Percentiles rank a stretch among this genome's conserved stretches.
Conservation (phyloP, 2,329 filamentous ascomycete genomes). For the Colletotrichum limetticola region DNA sequence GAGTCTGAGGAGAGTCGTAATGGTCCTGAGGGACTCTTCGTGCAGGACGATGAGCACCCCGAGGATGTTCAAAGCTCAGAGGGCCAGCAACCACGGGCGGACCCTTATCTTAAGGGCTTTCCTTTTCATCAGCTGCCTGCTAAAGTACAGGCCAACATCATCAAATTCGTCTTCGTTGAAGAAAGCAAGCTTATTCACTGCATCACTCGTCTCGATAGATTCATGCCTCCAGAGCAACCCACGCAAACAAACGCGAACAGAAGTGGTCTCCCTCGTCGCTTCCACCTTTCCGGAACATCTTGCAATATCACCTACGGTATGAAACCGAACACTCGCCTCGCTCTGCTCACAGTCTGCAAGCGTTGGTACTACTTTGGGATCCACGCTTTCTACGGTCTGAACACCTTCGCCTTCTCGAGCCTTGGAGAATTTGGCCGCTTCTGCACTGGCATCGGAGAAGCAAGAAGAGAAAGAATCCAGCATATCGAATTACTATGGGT, state of each 20-base stretch:
- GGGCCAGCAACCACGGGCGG: background rate
- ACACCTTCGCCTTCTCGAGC: slow-evolving; percentile 64
- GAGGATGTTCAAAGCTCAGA: background rate
- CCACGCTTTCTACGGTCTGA: slow-evolving; percentile 59
- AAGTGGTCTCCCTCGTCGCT: slow-evolving; percentile 47
- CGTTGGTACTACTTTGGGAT: slow-evolving; percentile 52
- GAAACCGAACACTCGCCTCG: slow-evolving; percentile 50
- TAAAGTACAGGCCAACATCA: slow-evolving; percentile 46
- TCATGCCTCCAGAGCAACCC: slow-evolving; percentile 36
- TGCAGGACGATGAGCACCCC: background rate
- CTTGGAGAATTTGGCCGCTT: slow-evolving; percentile 63
- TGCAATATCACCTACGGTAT: slow-evolving; percentile 47
- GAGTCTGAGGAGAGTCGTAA: background rate
- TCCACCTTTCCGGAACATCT: slow-evolving; percentile 48
- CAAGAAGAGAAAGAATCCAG: slow-evolving; percentile 53
- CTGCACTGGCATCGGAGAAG: slow-evolving; percentile 50
- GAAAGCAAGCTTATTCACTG: slow-evolving; percentile 50
- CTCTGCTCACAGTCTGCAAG: slow-evolving; percentile 51
- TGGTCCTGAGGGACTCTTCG: slow-evolving; percentile 13
- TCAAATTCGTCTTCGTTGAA: slow-evolving; percentile 50
- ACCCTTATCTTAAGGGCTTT: slow-evolving; percentile 26
- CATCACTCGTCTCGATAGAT: slow-evolving; percentile 56
- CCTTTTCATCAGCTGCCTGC: slow-evolving; percentile 45
- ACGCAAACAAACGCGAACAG: background rate
- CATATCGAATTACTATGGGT: slow-evolving; percentile 56